Base-by-base conservation (phyloP, 78 protist genomes). In the Chrysochromulina parva region DNA sequence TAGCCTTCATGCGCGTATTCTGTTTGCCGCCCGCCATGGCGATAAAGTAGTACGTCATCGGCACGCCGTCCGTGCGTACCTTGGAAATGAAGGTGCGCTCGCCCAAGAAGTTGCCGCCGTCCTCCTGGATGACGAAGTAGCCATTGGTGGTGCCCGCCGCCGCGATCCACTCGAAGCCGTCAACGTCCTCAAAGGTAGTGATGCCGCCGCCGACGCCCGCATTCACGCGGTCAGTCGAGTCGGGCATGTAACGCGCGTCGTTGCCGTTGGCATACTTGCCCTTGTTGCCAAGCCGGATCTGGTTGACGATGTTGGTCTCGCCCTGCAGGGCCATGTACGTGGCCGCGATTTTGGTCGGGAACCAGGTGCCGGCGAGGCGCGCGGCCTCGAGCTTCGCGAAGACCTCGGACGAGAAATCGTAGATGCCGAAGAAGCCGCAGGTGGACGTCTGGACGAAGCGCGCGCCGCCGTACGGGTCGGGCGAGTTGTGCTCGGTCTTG, bases 401-500 rank as follows among this genome's bases (percentile, higher is more conserved):
- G 84, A 74, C 0, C 13, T 5, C 57, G 38, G 38, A 38, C 55
- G 19, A 1, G 84, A 74, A 74, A 3, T 5, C 54, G 84, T 74
- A 74, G 1, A 48, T 38, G 55, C 84, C 84, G 0, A 48, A 3
- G 84, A 13, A 50, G 84, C 84, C 84, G n/a, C 57, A 54, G 9
- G 84, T 74, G 28, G 84, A 74, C 26, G 57, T 58, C 84, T 74
- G 84, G 58, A 48, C 0, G 16, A 17, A 0, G 58, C 55, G 55
- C 24, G 54, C 26, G 24, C 7, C 24, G 84, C 84, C 84, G 57
- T 5, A 48, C 17, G 84, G 84, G 24, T 74, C 84, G 24, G 84
- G 84, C 22, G 84, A 16, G 26, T 48, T 50, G 84, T 74, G 84
- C 84, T 74, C 84, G 24, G 57, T 48, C 84, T 74, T 74, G n/a